These are phyloP conservation scores for Tephrocybe rancida DNA, from an alignment of 768 basidiomycete species.

Conservation along the genomic window DNA sequence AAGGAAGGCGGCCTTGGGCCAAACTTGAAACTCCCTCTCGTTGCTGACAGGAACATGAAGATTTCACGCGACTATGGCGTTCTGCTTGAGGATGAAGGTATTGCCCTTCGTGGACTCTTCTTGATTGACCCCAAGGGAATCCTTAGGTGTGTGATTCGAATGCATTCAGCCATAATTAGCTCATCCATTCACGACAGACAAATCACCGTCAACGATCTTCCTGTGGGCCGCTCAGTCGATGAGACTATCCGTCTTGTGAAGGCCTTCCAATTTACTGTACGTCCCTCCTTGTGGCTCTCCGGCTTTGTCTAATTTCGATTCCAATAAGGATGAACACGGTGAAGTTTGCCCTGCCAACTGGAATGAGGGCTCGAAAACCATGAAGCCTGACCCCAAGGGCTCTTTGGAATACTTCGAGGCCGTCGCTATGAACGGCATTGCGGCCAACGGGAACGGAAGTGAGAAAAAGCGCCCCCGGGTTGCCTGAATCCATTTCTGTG, in stretches of 20 bases:
- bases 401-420: constrained; percentile 75
- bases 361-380: constrained; percentile 80
- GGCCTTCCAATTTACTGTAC: constrained; percentile 89
- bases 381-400: constrained; percentile 75
- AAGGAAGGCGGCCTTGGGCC: constrained; percentile 91
- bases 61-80: constrained; percentile 88
- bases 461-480: constrained; percentile 63
- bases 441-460: constrained; percentile 34
- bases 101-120: constrained; percentile 86
- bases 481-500: neutral
- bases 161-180: neutral
- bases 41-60: constrained; percentile 78
- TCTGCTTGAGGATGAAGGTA: constrained; percentile 84
- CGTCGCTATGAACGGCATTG: constrained; percentile 20
- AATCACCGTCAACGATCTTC: constrained; percentile 90
- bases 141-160: constrained; percentile 48
- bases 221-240: constrained; percentile 94
- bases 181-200: constrained; percentile 46
- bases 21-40: constrained; percentile 79
- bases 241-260: constrained; percentile 90
- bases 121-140: constrained; percentile 85
- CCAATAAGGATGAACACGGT: constrained; percentile 74
- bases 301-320: constrained; percentile 2
- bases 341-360: constrained; percentile 95
- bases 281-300: constrained; percentile 18